phyloP scores from a whole-genome alignment of 345 rosid species.

The Salix purpurea region DNA sequence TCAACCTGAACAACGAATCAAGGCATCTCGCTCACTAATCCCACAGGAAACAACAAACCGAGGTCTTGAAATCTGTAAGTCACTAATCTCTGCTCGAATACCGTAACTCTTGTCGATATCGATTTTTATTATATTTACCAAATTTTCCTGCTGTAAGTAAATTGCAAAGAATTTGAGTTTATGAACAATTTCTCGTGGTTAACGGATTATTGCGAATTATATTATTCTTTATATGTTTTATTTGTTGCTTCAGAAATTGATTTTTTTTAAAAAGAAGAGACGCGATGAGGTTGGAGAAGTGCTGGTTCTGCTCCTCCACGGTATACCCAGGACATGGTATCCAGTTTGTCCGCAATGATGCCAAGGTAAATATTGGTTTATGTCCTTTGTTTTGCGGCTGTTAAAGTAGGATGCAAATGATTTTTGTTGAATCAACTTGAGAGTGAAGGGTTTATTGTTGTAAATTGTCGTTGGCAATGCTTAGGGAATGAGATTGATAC shows the following conservation, averaged over 20 bases:
- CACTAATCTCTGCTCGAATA: not conserved
- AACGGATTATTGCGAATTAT: not conserved
- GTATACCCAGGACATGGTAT: conserved; percentile 87
- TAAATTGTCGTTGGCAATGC: not conserved
- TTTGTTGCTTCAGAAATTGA: not conserved
- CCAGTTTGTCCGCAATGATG: conserved; percentile 83
- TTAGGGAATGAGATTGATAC: not conserved
- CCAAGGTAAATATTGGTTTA: conserved; percentile 43
- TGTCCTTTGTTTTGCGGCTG: not conserved
- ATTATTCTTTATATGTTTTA: not conserved
- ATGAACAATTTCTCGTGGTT: not conserved
- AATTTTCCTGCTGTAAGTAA: not conserved
- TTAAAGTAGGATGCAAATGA: not conserved
- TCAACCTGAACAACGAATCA: not conserved
- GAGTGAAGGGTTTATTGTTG: not conserved
- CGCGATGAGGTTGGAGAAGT: conserved; percentile 76
- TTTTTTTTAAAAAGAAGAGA: not conserved
- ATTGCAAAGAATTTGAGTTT: not conserved
- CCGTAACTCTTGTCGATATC: not conserved
- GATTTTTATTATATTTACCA: not conserved
- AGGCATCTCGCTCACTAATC: not conserved
- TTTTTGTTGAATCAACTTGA: not conserved
- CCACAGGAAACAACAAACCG: not conserved
- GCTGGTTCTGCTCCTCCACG: conserved; percentile 96
- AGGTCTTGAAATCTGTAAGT: not conserved